These are phyloP conservation scores for Carallia brachiata DNA, from an alignment of 345 rosid species.

Conservation along the genomic window DNA sequence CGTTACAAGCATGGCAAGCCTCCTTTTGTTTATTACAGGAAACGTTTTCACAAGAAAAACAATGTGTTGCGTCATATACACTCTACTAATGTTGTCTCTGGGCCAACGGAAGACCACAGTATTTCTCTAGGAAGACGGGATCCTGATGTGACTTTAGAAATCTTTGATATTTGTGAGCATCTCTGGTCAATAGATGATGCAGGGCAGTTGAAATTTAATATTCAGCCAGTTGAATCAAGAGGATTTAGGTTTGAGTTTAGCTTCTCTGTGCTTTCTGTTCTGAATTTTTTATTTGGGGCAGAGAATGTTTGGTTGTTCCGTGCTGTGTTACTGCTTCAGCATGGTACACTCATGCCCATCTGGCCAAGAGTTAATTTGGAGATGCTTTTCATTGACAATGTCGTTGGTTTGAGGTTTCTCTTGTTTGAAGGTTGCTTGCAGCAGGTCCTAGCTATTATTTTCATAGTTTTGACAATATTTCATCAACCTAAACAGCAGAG, in stretches of 20 bases:
- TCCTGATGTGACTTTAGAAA: constrained; percentile 29
- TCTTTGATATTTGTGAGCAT: background rate
- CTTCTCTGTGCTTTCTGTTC: constrained; percentile 34
- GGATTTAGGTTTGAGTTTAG: constrained; percentile 39
- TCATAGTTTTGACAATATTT: constrained; percentile 52
- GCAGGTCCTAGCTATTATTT: constrained; percentile 57
- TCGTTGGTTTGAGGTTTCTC: constrained; percentile 68
- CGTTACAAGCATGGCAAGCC: constrained; percentile 36
- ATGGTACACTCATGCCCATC: constrained; percentile 48
- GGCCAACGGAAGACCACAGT: constrained; percentile 26
- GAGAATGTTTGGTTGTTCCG: constrained; percentile 45
- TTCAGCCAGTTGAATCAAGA: constrained; percentile 33
- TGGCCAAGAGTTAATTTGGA: constrained; percentile 87
- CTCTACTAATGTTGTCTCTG: constrained; percentile 25
- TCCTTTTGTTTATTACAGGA: constrained; percentile 81
- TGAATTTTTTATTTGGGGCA: constrained; percentile 29
- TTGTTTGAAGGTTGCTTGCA: constrained; percentile 80
- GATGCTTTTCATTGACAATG: constrained; percentile 75
- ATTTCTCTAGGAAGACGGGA: constrained; percentile 28
- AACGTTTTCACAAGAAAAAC: constrained; percentile 55
- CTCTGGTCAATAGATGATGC: constrained; percentile 37
- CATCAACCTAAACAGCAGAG: constrained; percentile 44
- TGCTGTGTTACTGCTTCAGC: constrained; percentile 43
- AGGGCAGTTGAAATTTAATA: constrained; percentile 37
- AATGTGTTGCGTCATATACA: constrained; percentile 12